phyloP scores from a whole-genome alignment of 192 early-diverging fungal genomes.

The Obelidium mucronatum region DNA sequence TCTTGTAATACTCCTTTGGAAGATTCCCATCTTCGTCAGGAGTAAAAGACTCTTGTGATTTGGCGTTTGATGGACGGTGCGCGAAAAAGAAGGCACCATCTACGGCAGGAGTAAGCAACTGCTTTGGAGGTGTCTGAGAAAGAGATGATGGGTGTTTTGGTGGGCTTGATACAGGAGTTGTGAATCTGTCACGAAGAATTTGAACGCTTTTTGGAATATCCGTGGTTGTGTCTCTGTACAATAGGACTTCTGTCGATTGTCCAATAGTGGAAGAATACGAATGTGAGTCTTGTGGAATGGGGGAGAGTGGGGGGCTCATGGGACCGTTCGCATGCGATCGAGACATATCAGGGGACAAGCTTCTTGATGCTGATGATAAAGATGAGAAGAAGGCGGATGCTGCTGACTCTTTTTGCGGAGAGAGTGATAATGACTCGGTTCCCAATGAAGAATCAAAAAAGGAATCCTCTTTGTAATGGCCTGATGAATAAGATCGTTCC shows the following conservation, averaged over 20 bases:
- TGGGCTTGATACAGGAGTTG: background rate
- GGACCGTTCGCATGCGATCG: background rate
- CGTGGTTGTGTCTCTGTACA: background rate
- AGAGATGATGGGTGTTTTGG: background rate
- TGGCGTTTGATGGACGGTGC: too few species aligned
- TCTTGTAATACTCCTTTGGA: background rate
- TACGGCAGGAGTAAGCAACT: background rate
- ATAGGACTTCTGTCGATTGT: background rate
- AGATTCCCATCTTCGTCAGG: background rate
- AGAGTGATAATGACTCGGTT: too few species aligned
- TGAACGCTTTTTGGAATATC: background rate
- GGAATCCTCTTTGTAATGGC: too few species aligned
- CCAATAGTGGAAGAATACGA: too few species aligned
- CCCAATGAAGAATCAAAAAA: too few species aligned
- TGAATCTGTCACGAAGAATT: background rate
- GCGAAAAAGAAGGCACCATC: background rate
- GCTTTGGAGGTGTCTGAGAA: background rate
- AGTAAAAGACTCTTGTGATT: too few species aligned
- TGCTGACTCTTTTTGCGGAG: too few species aligned
- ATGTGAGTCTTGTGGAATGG: background rate
- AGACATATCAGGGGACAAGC: too few species aligned
- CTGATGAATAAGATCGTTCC: too few species aligned
- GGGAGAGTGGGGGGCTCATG: background rate
- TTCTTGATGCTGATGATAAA: too few species aligned
- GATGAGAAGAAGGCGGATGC: too few species aligned